A percentile compares a stretch with the other conserved stretches of the same genome.
Evolutionary conservation across 164 flowering plant species (phyloP).

Genomic region (Nelumbo lutea): DNA sequence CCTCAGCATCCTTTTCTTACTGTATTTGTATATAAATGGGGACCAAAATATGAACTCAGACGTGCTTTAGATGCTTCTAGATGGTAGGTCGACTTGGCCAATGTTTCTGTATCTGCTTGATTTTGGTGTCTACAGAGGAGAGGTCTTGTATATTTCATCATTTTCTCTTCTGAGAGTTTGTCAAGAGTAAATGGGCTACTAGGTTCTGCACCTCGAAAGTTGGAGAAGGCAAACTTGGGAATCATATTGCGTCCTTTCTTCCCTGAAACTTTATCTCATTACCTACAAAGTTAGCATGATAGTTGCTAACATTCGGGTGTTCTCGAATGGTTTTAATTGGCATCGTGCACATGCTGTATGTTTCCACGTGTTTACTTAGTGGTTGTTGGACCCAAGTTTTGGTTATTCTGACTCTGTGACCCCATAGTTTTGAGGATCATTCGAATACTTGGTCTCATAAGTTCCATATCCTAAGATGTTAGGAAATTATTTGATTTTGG

Average conservation of each 20-base stretch:
- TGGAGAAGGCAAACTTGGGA: not conserved
- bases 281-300: not conserved
- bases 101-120: not conserved
- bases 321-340: not conserved
- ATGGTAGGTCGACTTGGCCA: not conserved
- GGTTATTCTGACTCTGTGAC: no score
- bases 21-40: no score
- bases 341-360: not conserved
- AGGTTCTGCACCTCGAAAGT: not conserved
- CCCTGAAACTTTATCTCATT: not conserved
- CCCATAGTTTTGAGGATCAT: no score
- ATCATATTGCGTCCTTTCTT: not conserved
- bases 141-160: not conserved
- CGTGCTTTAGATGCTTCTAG: not conserved
- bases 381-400: not conserved
- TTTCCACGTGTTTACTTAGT: not conserved
- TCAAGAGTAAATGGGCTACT: not conserved
- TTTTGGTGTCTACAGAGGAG: slow-evolving; percentile 2
- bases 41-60: no score
- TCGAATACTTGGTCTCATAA: no score
- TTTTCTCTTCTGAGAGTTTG: not conserved
- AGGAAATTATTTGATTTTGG: no score
- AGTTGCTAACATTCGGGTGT: not conserved
- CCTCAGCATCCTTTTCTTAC: no score
- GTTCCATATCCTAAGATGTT: no score